These are phyloP conservation scores for Fusarium ramigenum DNA, from an alignment of 2,329 filamentous ascomycete genomes.

Conservation along the genomic window DNA sequence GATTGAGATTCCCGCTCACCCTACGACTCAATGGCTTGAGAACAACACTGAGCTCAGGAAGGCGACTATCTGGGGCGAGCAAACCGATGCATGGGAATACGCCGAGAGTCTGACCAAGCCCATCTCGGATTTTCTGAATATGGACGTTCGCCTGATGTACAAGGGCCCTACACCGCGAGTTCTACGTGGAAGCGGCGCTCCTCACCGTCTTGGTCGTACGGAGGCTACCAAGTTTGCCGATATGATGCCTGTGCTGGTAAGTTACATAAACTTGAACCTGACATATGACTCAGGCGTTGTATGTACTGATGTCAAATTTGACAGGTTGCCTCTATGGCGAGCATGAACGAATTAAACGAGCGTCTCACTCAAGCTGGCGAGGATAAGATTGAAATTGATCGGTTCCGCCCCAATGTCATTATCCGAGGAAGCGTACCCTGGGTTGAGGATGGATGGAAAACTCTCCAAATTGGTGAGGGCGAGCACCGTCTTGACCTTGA, in stretches of 20 bases:
- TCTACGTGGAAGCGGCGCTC: conserved; percentile 64
- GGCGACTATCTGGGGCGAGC: conserved; percentile 67
- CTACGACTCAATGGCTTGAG: conserved; percentile 61
- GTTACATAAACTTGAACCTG: background rate
- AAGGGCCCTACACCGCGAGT: conserved; percentile 68
- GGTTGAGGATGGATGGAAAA: conserved; percentile 72
- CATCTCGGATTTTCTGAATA: conserved; percentile 65
- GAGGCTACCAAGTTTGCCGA: conserved; percentile 68
- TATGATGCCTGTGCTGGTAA: conserved; percentile 35
- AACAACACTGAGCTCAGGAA: conserved; percentile 58
- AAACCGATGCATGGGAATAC: conserved; percentile 68
- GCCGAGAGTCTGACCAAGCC: conserved; percentile 58
- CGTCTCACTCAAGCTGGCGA: conserved; percentile 55
- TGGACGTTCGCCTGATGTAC: conserved; percentile 66
- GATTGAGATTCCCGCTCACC: conserved; percentile 65
- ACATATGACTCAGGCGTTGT: conserved; percentile 55
- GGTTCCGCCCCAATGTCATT: conserved; percentile 72
- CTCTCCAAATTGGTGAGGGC: conserved; percentile 55
- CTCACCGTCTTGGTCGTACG: conserved; percentile 61
- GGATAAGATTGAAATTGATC: conserved; percentile 65
- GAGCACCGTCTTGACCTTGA: conserved; percentile 56
- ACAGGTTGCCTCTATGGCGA: conserved; percentile 64
- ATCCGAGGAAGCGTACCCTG: conserved; percentile 65
- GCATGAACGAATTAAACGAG: conserved; percentile 66
- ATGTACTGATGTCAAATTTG: conserved; percentile 68